A percentile compares a stretch with the other conserved stretches of the same genome.
Conservation (phyloP, 495 filamentous ascomycete species). For the Annulohypoxylon bovei region DNA sequence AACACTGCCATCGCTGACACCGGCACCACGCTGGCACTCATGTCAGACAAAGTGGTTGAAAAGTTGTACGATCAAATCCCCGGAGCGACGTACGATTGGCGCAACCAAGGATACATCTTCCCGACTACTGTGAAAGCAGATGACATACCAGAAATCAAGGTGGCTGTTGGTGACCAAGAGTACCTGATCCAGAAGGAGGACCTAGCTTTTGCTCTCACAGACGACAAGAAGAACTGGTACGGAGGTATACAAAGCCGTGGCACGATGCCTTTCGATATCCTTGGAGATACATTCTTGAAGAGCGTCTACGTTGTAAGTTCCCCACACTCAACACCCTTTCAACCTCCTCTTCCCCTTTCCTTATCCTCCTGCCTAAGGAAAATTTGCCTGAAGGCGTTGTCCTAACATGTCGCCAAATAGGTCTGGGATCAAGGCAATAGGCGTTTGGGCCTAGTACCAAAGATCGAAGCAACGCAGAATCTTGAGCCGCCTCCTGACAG, state of each 20-base stretch:
- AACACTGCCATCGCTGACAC: constrained; percentile 87
- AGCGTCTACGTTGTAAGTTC: constrained; percentile 75
- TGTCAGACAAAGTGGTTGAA: constrained; percentile 72
- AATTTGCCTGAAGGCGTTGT: background rate
- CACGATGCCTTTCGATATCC: constrained; percentile 72
- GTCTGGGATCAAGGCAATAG: constrained; percentile 80
- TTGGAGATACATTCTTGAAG: constrained; percentile 80
- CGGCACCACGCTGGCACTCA: constrained; percentile 76
- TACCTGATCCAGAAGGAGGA: constrained; percentile 79
- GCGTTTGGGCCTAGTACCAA: constrained; percentile 75
- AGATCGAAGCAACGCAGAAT: constrained; percentile 67
- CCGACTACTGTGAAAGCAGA: constrained; percentile 65
- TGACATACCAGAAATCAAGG: constrained; percentile 71
- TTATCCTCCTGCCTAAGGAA: background rate
- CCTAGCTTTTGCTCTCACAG: constrained; percentile 70
- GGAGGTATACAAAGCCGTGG: constrained; percentile 82
- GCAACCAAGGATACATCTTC: constrained; percentile 75
- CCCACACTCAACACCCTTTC: background rate
- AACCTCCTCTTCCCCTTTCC: background rate
- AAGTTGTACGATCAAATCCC: constrained; percentile 76
- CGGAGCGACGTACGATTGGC: constrained; percentile 69
- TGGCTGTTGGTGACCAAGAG: constrained; percentile 73
- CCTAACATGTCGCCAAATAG: constrained; percentile 46
- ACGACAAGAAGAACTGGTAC: constrained; percentile 67
- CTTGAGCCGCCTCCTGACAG: constrained; percentile 46